Base-by-base conservation (phyloP, 768 basidiomycete genomes). In the Postia placenta region DNA sequence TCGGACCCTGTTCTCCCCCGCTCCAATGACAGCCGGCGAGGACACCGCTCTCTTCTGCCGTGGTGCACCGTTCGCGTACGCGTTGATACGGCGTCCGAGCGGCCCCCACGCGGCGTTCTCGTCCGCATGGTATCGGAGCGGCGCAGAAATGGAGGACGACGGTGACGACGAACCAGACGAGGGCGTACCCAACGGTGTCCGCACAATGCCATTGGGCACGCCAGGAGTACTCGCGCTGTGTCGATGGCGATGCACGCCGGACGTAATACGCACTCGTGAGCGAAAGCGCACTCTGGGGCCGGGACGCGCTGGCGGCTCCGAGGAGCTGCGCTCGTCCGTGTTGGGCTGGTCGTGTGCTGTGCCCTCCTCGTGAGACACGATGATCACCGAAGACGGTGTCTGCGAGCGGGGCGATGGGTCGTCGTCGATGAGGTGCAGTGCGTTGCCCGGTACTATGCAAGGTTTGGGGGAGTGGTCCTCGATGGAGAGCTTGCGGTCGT, bases 81-180 rank as follows among this genome's bases (percentile, higher is more conserved):
- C 48, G 45, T 62, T 71, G 22, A 86, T 74, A 41, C 85, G 75
- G 60, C 70, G 73, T 9, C 80, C 81, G 17, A 87, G 68, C 4
- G 84, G 78, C 4, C 75, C 80, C 78, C 80, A 87, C 1, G 66
- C 57, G 35, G 70, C 73, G 43, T 77, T 73, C 48, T 80, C 66
- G 52, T 72, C 74, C 23, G 80, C 58, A 47, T 67, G 64, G 57
- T 64, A 76, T 42, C 81, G 85, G 20, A 92, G 71, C 15, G 89
- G 90, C 1, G 77, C 89, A 33, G 88, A 91, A 53, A 92, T 84
- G 35, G 87, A 89, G 2, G 88, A 90, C 3, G 87, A 88, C 3
- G 76, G 77, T 1, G 87, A 88, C 37, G 75, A 73, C 5, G 82
- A 81, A 19, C 70, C 56, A 27, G 81, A 78, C 17, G 83, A 81